Evolutionary conservation across 192 early-diverging fungal genomes (phyloP), one percentile per base, ranked within the genome.

Genomic region (Backusella luteola): DNA sequence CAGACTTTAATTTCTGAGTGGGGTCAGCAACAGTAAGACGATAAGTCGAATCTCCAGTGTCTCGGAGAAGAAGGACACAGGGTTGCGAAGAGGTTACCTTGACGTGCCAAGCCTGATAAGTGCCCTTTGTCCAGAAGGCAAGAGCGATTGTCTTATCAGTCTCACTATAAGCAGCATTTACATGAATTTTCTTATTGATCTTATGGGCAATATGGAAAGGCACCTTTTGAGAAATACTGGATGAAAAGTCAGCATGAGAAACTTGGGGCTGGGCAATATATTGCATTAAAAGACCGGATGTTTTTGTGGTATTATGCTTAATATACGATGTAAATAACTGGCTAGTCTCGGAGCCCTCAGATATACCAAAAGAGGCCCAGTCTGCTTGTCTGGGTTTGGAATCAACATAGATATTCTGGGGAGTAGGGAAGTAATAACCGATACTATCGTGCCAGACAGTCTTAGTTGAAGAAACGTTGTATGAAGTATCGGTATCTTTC

Each of bases 381-480:
- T 66, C 71, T 46, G 73, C 78, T 42, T 35, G 41, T 36, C 63
- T 49, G 6, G 67, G 69, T 59, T 35, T 32, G 14, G 78, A 67
- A 19, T 73, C 49, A 9, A 79, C 69, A 19, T 34, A 66, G 6
- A 79, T 26, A 12, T 36, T n/a, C 15, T 74, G 38, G 21, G 66
- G 39, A 29, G 53, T 23, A 53, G 74, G 66, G n/a, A 71, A 67
- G 32, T 79, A 79, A 23, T 71, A 71, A 12, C 78, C 78, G 49
- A 79, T 66, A 29, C 66, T 56, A 67, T 74, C 73, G 35, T 79
- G 78, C 78, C 78, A 79, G 4, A 79, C 4, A 29, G 59, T 68
- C 4, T 63, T 59, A 4, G 56, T n/a, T 0, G 59, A 71, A 29
- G 49, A 66, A 23, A 41, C 36, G 4, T 23, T 75, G 14, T 67